A percentile compares a stretch with the other conserved stretches of the same genome.
Conservation (phyloP, 768 basidiomycete species). For the Hortiboletus flavorubellus region DNA sequence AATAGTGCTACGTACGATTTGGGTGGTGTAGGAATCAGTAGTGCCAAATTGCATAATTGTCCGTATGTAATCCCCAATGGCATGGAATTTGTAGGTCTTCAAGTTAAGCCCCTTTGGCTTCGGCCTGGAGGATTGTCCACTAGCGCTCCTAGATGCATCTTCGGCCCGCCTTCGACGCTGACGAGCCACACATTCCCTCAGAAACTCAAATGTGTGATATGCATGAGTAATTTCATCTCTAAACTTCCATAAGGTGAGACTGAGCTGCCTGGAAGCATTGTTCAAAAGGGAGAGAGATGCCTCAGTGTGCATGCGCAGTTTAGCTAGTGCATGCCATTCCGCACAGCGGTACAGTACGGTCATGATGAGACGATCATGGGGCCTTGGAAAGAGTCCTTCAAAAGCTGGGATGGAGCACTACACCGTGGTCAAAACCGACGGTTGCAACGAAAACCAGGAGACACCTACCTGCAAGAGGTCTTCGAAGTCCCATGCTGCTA, state of each 20-base stretch:
- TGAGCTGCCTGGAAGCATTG: constrained; percentile 15
- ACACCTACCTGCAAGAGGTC: constrained; percentile 22
- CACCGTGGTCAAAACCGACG: background rate
- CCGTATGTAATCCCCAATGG: constrained; percentile 25
- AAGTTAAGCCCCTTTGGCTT: constrained; percentile 20
- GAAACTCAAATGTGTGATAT: constrained; percentile 31
- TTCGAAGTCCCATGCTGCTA: constrained; percentile 26
- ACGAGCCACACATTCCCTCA: constrained; percentile 24
- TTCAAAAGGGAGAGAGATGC: constrained; percentile 19
- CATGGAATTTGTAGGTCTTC: constrained; percentile 32
- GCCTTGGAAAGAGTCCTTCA: constrained; percentile 33
- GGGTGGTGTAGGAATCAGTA: constrained; percentile 4
- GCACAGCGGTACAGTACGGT: constrained; percentile 26
- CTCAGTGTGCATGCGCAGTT: constrained; percentile 32
- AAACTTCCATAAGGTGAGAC: constrained; percentile 24
- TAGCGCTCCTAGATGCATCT: background rate
- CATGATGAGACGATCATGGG: constrained; percentile 19
- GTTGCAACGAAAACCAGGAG: background rate
- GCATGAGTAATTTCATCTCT: constrained; percentile 8
- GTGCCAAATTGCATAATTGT: constrained; percentile 1
- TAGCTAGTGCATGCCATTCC: constrained; percentile 36
- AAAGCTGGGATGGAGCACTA: constrained; percentile 35
- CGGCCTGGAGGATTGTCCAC: background rate
- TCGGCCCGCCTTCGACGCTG: background rate
- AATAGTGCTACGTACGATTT: background rate